Conservation (phyloP, 345 rosid genomes). For the Crucihimalaya himalaica region DNA sequence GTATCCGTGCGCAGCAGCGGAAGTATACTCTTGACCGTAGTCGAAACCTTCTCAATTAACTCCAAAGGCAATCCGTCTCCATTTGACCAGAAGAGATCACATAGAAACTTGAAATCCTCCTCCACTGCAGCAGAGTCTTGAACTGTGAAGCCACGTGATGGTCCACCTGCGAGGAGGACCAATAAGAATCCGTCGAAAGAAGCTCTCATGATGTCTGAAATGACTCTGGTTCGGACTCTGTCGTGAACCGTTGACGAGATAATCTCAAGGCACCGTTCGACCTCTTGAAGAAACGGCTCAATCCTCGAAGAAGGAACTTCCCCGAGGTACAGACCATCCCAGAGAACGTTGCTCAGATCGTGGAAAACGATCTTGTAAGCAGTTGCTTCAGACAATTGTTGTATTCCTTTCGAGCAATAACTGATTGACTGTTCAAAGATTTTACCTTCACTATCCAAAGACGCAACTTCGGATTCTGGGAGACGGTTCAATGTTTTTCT, state of each 20-base stretch:
- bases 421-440: constrained; percentile 70
- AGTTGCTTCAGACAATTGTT: constrained; percentile 71
- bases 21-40: constrained; percentile 61
- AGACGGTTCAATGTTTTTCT: constrained; percentile 61
- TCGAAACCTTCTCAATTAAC: constrained; percentile 71
- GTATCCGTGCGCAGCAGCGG: constrained; percentile 69
- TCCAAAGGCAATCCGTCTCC: constrained; percentile 91
- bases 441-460: constrained; percentile 50
- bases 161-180: constrained; percentile 94
- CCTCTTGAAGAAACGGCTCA: constrained; percentile 79
- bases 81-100: constrained; percentile 88
- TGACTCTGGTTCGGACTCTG: constrained; percentile 76
- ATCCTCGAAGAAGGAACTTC: constrained; percentile 80
- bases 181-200: constrained; percentile 87
- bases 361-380: constrained; percentile 84
- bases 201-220: constrained; percentile 90
- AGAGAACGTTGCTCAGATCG: constrained; percentile 74
- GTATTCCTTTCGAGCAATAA: constrained; percentile 76
- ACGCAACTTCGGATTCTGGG: constrained; percentile 61
- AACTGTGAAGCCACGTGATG: constrained; percentile 66
- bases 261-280: constrained; percentile 68
- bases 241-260: constrained; percentile 78
- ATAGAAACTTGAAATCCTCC: constrained; percentile 78
- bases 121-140: constrained; percentile 69
- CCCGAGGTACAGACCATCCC: constrained; percentile 78